These are phyloP conservation scores for Fusarium robinianum DNA, from an alignment of 2,329 filamentous ascomycete species.

Conservation along the genomic window DNA sequence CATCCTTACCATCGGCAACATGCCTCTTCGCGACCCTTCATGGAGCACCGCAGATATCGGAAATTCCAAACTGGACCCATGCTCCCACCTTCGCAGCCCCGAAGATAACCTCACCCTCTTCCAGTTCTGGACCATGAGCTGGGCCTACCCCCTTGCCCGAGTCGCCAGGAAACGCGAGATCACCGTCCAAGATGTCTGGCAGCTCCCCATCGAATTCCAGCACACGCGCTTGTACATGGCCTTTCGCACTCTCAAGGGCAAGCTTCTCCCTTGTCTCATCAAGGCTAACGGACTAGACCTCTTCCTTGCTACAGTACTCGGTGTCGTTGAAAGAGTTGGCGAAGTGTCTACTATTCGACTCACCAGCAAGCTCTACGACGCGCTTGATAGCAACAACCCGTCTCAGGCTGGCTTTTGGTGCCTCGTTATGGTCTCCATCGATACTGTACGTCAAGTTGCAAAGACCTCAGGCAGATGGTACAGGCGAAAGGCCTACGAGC, in stretches of 20 bases:
- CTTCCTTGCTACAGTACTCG: conserved; percentile 66
- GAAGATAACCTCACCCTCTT: conserved; percentile 81
- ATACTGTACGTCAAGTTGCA: conserved; percentile 40
- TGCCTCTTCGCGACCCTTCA: conserved; percentile 45
- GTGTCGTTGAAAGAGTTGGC: conserved; percentile 54
- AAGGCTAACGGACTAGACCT: conserved; percentile 81
- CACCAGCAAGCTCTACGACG: conserved; percentile 43
- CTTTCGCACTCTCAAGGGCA: conserved; percentile 74
- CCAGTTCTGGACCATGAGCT: conserved; percentile 84
- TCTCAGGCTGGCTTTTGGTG: conserved; percentile 45
- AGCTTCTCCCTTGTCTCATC: conserved; percentile 70
- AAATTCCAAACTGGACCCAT: conserved; percentile 34
- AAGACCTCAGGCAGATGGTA: conserved; percentile 68
- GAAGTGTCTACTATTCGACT: conserved; percentile 47
- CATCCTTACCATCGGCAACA: conserved; percentile 41
- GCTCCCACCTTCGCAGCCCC: conserved; percentile 61
- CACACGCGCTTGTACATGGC: conserved; percentile 73
- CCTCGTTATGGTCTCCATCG: conserved; percentile 42
- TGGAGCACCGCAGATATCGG: conserved; percentile 43
- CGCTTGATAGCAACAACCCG: conserved; percentile 39
- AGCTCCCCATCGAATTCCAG: conserved; percentile 78
- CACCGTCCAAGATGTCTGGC: conserved; percentile 81
- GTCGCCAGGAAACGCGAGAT: conserved; percentile 68
- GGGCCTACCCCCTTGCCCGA: conserved; percentile 76
- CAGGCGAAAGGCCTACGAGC: conserved; percentile 80